Base-by-base conservation (phyloP, 257 asterid species). In the Scutellaria galericulata region DNA sequence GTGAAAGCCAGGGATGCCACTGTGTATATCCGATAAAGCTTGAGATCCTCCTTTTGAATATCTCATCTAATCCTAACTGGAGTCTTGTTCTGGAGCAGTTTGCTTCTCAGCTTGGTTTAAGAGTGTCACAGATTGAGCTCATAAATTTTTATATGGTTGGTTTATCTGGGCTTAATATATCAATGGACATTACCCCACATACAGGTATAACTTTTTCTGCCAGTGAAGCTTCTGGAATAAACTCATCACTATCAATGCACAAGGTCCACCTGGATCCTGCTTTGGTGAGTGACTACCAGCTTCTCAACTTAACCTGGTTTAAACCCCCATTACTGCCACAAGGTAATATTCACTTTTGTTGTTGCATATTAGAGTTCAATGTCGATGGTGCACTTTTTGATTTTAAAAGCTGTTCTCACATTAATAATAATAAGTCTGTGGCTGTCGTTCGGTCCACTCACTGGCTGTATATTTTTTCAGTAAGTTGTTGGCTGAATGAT, bases 121-220 rank as follows among this genome's bases (percentile, higher is more conserved):
- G 81, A 79, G 91, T 80, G 69, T 79, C 98, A 65, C 98, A 91
- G 83, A 91, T 93, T 75, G 98, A 93, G 88, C 91, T 93, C 65
- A 87, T 91, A 68, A 88, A 93, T 85, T 91, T 93, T 81, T 93
- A 91, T 74, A 64, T 91, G 74, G 88, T 93, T 76, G 81, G 88
- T 71, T 68, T 86, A 78, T 85, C 94, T 46, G 87, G 88, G 64
- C 96, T 93, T 74, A 91, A 93, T 86, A 91, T 93, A 81, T 93
- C 98, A 7, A 93, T 93, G 98, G 96, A 91, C 78, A 77, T 93
- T 63, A 88, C 90, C 72, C 98, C 98, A 40, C 85, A 82, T 64
- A 83, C 75, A 67, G 97, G 91, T 54, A 53, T 91, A 72, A 82
- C 89, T 70, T 91, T 93, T 81, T 82, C 97, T 50, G 83, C 87